Percentiles rank a stretch among this genome's conserved stretches.
Evolutionary conservation across 495 filamentous ascomycete genomes (phyloP).

Genomic region (Bathelium albidoporum): DNA sequence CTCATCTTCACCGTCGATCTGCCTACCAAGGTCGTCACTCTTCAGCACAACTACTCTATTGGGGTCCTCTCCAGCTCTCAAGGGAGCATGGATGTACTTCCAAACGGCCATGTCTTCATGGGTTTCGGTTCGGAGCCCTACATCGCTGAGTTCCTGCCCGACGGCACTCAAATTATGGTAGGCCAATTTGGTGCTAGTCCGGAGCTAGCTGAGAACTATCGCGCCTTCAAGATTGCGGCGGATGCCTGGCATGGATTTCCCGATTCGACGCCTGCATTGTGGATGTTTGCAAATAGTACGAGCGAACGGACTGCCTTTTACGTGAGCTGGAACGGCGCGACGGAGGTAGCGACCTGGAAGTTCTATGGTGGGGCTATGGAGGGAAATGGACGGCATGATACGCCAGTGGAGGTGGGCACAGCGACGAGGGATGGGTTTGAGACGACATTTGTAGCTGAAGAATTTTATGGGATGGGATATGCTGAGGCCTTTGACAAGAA

Average conservation of each 20-base stretch:
- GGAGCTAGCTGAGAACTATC: constrained; percentile 18
- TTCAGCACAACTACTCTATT: constrained; percentile 13
- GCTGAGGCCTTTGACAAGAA: constrained; percentile 21
- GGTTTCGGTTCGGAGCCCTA: constrained; percentile 21
- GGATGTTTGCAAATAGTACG: background rate
- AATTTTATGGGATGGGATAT: constrained; percentile 14
- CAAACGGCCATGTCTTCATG: constrained; percentile 22
- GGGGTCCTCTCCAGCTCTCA: constrained; percentile 21
- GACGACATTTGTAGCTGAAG: constrained; percentile 14
- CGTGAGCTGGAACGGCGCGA: constrained; percentile 23
- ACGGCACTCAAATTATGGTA: constrained; percentile 24
- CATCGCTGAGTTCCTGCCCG: constrained; percentile 17
- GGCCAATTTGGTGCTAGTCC: constrained; percentile 20
- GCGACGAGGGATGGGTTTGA: constrained; percentile 20
- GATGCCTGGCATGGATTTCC: constrained; percentile 16
- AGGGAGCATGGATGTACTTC: constrained; percentile 24
- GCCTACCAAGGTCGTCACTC: constrained; percentile 15
- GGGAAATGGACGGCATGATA: background rate
- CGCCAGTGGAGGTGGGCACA: constrained; percentile 1
- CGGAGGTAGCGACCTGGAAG: constrained; percentile 16
- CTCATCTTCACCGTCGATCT: constrained; percentile 14
- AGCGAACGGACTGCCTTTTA: constrained; percentile 6
- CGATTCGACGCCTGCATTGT: constrained; percentile 1
- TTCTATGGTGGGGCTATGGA: background rate
- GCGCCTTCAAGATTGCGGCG: constrained; percentile 13